Evolutionary conservation across 495 filamentous ascomycete species (phyloP).

Genomic region (Sabuloglossum arenarium): DNA sequence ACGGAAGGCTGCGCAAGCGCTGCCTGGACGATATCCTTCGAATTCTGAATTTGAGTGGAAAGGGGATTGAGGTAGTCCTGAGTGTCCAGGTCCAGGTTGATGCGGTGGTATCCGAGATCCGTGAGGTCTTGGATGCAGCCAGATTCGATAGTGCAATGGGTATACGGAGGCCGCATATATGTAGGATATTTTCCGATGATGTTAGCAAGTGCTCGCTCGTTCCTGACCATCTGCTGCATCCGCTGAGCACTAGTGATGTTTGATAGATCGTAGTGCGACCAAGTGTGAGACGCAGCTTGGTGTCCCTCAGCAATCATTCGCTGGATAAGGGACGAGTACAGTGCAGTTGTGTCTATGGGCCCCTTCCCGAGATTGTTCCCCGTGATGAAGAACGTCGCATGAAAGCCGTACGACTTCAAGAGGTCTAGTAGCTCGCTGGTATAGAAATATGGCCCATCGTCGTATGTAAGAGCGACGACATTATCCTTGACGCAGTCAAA

Average conservation of each 20-base stretch:
- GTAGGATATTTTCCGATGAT: constrained; percentile 20
- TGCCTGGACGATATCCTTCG: background rate
- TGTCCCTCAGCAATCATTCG: constrained; percentile 15
- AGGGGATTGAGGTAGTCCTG: constrained; percentile 18
- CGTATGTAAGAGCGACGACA: constrained; percentile 23
- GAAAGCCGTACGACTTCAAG: constrained; percentile 4
- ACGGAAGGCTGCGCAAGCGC: background rate
- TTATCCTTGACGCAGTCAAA: constrained; percentile 9
- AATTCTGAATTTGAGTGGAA: constrained; percentile 5
- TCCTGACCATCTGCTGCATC: constrained; percentile 12
- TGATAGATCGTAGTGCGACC: constrained; percentile 20
- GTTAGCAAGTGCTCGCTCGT: constrained; percentile 14
- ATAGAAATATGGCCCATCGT: constrained; percentile 22
- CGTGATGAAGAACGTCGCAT: constrained; percentile 1
- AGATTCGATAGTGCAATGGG: constrained; percentile 10
- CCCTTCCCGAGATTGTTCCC: background rate
- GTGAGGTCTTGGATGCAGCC: constrained; percentile 14
- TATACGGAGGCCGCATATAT: constrained; percentile 26
- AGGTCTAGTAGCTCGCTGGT: constrained; percentile 15
- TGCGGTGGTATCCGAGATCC: constrained; percentile 19
- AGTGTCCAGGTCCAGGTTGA: constrained; percentile 23
- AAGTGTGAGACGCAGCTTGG: constrained; percentile 17
- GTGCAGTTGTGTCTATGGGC: background rate
- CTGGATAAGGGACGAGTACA: constrained; percentile 11
- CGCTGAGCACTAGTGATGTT: constrained; percentile 4